These are phyloP conservation scores for Malus sieversii DNA, from an alignment of 306 rosid genomes.

Conservation along the genomic window DNA sequence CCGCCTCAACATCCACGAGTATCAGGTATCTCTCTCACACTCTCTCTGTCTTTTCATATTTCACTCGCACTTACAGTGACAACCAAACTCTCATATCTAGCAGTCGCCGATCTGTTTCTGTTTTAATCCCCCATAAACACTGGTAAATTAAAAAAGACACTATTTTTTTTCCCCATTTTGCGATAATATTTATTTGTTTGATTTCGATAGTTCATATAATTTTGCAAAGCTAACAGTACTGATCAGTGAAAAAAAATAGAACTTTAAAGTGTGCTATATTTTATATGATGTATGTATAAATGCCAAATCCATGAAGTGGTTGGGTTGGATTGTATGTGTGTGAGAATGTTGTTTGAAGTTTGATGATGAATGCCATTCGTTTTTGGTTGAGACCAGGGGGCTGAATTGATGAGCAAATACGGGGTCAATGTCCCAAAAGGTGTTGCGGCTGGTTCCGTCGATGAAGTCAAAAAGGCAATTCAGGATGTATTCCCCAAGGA, in stretches of 20 bases:
- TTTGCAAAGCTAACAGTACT: not conserved
- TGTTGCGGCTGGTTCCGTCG: conserved; percentile 30
- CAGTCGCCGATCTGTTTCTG: not conserved
- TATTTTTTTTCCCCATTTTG: not conserved
- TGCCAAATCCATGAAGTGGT: not conserved
- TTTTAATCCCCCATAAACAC: not conserved
- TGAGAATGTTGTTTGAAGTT: not conserved
- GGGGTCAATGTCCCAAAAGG: conserved; percentile 77
- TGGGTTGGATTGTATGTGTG: not conserved
- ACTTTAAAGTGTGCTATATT: not conserved
- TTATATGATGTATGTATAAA: not conserved
- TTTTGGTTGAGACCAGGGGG: conserved; percentile 54
- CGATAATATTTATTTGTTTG: not conserved
- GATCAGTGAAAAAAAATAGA: not conserved
- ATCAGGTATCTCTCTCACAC: conserved; percentile 46
- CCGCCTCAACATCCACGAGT: conserved; percentile 97
- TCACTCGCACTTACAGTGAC: not conserved
- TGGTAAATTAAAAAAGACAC: not conserved
- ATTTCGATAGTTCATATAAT: not conserved
- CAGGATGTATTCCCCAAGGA: conserved; percentile 51
- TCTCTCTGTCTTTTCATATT: not conserved
- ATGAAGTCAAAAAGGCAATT: conserved; percentile 45
- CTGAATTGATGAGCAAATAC: conserved; percentile 82
- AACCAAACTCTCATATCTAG: not conserved
- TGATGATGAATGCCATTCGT: not conserved